Percentiles rank a stretch among this genome's conserved stretches.
phyloP scores from a whole-genome alignment of 495 filamentous ascomycete genomes.

The Daldinia decipiens region DNA sequence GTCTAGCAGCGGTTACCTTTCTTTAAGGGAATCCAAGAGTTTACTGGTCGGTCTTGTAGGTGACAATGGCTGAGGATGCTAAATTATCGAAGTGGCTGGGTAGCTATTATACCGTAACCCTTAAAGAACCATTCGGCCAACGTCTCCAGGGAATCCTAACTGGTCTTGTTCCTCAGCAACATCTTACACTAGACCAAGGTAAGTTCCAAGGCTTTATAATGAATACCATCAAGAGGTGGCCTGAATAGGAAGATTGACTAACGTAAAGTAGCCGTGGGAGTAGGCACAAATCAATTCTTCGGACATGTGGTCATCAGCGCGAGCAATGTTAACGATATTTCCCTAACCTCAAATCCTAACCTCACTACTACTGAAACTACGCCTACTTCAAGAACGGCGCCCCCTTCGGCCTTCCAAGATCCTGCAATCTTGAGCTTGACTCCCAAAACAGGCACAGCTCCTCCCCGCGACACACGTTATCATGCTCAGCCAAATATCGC shows the following conservation, averaged over 20 bases:
- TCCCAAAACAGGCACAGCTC: slow-evolving; percentile 36
- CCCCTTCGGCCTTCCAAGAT: slow-evolving; percentile 56
- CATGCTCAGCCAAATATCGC: slow-evolving; percentile 48
- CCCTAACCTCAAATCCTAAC: slow-evolving; percentile 60
- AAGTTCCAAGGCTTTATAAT: slow-evolving; percentile 39
- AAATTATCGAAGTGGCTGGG: slow-evolving; percentile 45
- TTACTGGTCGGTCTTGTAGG: neutral
- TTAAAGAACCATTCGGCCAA: slow-evolving; percentile 66
- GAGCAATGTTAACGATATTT: slow-evolving; percentile 47
- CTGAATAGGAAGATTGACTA: slow-evolving; percentile 8
- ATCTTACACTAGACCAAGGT: slow-evolving; percentile 84
- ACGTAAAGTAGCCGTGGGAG: slow-evolving; percentile 26
- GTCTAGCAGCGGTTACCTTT: neutral
- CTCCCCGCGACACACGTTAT: slow-evolving; percentile 26
- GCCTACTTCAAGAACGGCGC: slow-evolving; percentile 16
- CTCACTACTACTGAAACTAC: neutral
- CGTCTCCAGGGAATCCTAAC: slow-evolving; percentile 78
- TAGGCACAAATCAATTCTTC: slow-evolving; percentile 38
- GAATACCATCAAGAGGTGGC: neutral
- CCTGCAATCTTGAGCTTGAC: slow-evolving; percentile 65
- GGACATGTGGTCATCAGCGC: slow-evolving; percentile 40
- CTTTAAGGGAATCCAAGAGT: neutral
- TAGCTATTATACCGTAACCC: slow-evolving; percentile 33
- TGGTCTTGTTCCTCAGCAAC: slow-evolving; percentile 73
- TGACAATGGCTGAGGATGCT: slow-evolving; percentile 31